Conservation (phyloP, 2,329 filamentous ascomycete species). For the Arthrobotrys conoides region DNA sequence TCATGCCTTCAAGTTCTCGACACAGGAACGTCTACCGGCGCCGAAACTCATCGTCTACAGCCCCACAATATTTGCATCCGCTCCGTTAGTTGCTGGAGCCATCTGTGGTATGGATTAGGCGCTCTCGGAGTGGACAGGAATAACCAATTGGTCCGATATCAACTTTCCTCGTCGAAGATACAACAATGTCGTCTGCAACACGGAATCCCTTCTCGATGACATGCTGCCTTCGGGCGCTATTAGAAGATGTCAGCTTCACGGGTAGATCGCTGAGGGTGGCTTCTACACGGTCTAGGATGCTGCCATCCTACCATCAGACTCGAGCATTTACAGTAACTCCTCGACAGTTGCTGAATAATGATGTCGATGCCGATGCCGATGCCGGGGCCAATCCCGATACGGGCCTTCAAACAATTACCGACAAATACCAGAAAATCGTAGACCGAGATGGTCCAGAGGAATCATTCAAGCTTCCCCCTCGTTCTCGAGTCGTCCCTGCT, state of each 20-base stretch:
- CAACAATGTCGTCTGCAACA: conserved; percentile 46
- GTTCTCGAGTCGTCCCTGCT: conserved; percentile 75
- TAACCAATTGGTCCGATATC: conserved; percentile 46
- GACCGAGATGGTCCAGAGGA: conserved; percentile 8
- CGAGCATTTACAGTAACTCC: conserved; percentile 38
- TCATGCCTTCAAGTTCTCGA: conserved; percentile 32
- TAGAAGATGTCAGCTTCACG: conserved; percentile 53
- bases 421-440: conserved; percentile 35
- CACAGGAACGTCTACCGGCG: conserved; percentile 16
- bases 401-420: conserved; percentile 27
- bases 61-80: conserved; percentile 6
- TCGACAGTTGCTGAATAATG: conserved; percentile 33
- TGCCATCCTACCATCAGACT: conserved; percentile 33
- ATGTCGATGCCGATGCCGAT: conserved; percentile 18
- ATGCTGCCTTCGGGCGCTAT: conserved; percentile 57
- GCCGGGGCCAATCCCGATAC: no score
- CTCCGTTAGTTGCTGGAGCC: conserved; percentile 16
- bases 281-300: conserved; percentile 35
- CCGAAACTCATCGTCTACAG: conserved; percentile 20
- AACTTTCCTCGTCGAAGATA: conserved; percentile 9
- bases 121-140: conserved; percentile 32
- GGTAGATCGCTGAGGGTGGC: conserved; percentile 25
- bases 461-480: conserved; percentile 36
- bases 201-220: conserved; percentile 59
- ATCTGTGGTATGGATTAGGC: conserved; percentile 42